Evolutionary conservation across 2,329 filamentous ascomycete genomes (phyloP), one percentile per base, ranked within the genome.

Genomic region (Alternaria sp.): DNA sequence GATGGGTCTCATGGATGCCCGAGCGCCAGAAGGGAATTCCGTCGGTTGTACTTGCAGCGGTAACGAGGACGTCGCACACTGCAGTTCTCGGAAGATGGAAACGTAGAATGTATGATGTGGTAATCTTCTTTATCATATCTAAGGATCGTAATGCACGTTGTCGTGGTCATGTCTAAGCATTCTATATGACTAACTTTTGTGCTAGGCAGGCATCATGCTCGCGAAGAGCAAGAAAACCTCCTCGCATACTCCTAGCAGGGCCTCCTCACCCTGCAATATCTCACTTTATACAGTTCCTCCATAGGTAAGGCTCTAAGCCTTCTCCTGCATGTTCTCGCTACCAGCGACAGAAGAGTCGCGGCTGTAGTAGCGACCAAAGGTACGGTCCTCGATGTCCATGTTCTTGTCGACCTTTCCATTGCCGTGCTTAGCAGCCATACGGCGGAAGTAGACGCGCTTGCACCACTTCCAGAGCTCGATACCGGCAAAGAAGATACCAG

Each of bases 381-480:
- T 54, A 10, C 69, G 65, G 45, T 71, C 69, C 45, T 71, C 67
- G 32, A 71, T 62, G 17, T 68, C 67, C 62, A 70, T 49, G 4
- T 68, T 62, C 47, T 68, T 65, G 25, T 67, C 58, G 10, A 62
- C 49, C 17, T 52, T 60, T 11, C 65, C 65, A 12, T 44, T 65
- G n/a, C 36, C 50, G 19, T 21, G 44, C 59, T 62, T 66, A 26
- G 50, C 40, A 15, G 68, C 69, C 61, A 61, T 65, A 52, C 72
- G 69, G 47, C 76, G 70, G 66, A 79, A 80, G 47, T 66, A 81
- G 5, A 79, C 73, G 1, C 90, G 81, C 82, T 93, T 93, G 9
- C 72, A 81, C 83, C 85, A 91, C 78, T 92, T 92, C 86, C 88
- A 93, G 0, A 79, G 61, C 77, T 93, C 90, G 0, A 88, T 83